Base-by-base conservation (phyloP, 768 basidiomycete genomes). In the Naganishia antarctica region DNA sequence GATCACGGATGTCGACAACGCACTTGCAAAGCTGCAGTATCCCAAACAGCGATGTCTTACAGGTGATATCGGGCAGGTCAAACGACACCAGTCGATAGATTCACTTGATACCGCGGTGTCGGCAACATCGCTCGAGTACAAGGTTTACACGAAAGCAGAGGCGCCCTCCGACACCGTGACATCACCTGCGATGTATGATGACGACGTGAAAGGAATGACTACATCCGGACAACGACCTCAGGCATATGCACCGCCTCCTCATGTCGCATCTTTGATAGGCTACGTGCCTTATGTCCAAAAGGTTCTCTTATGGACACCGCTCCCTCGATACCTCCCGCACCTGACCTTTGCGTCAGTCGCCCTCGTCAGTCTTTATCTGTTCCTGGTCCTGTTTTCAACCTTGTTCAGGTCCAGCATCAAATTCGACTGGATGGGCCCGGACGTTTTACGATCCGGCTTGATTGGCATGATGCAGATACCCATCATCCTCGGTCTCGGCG, bases 391-490 rank as follows among this genome's bases (percentile, higher is more conserved):
- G 18, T 61, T 74, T n/a, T 68, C 71, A 23, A 23, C 73, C 40
- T 65, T 70, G 11, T 77, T 69, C 66, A 66, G 67, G 29, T 66
- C 66, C n/a, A 64, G 45, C 53, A 21, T 37, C 53, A 26, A 40
- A 6, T 57, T 32, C 15, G 70, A 74, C 49, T 46, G 73, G 29
- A 60, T 60, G 23, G 74, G 74, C 18, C 46, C 49, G 12, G 70
- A 77, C 50, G 73, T 68, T 26, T 63, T 67, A 32, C 61, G 76
- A 31, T 61, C 72, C 8, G 76, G 74, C 8, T 41, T 68, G n/a
- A 64, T 77, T n/a, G 71, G 71, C 8, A 65, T 70, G 1, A 69
- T 70, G 11, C 74, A 75, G 49, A 62, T 77, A 1, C 76, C 76
- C 0, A 31, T 77, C 3, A 70, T 71, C 0, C 50, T 77, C 26